A percentile compares a stretch with the other conserved stretches of the same genome.
These are phyloP conservation scores for Boletus pseudo-olivaceus DNA, from an alignment of 768 basidiomycete species.

Conservation along the genomic window DNA sequence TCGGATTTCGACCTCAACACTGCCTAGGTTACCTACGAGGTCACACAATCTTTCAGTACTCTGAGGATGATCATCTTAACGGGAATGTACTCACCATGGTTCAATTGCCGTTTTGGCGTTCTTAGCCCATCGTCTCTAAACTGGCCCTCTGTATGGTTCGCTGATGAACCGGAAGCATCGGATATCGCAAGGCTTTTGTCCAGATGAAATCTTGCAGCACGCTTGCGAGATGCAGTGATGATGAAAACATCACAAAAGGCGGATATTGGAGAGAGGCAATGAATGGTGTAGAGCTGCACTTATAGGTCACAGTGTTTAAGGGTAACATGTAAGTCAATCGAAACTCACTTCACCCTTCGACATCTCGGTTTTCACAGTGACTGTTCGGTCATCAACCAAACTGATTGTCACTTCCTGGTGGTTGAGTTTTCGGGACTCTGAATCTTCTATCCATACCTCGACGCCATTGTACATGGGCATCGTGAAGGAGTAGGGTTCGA, in stretches of 20 bases:
- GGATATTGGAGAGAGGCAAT: constrained; percentile 15
- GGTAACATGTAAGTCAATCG: not conserved
- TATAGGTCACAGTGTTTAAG: not conserved
- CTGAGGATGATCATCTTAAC: not conserved
- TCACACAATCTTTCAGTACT: not conserved
- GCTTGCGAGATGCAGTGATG: not conserved
- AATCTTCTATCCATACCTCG: constrained; percentile 19
- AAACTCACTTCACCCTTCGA: constrained; percentile 9
- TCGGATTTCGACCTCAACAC: constrained; percentile 16
- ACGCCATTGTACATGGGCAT: constrained; percentile 16
- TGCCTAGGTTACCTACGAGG: constrained; percentile 4
- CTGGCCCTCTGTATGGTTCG: not conserved
- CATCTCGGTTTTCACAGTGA: constrained; percentile 10
- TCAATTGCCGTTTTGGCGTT: constrained; percentile 2
- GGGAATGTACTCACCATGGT: not conserved
- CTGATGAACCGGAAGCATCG: constrained; percentile 7
- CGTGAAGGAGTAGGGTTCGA: not conserved
- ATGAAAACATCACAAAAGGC: constrained; percentile 17
- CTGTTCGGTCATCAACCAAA: constrained; percentile 10
- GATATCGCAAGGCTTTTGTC: constrained; percentile 2
- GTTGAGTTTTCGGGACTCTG: constrained; percentile 3
- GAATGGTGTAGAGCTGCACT: constrained; percentile 12
- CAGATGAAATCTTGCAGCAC: constrained; percentile 13
- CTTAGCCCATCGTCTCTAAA: constrained; percentile 9
- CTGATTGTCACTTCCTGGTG: constrained; percentile 2